Evolutionary conservation across 305 asterid genomes (phyloP).

Genomic region (Fraxinus ornus): DNA sequence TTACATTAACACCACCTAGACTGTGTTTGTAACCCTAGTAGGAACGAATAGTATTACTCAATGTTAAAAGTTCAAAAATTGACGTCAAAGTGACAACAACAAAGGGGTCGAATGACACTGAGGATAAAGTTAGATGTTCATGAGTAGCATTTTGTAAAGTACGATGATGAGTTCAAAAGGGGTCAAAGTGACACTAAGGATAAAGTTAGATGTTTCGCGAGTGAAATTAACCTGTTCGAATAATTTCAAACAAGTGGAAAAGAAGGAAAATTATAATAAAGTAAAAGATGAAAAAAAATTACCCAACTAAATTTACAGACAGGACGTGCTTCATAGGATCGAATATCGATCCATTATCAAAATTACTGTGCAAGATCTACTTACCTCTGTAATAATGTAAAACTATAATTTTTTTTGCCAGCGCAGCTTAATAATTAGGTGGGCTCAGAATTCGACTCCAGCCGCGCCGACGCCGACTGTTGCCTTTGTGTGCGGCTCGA

Average conservation of each 20-base stretch:
- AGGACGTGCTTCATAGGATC: not conserved
- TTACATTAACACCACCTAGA: too few relatives aligned
- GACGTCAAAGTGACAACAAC: not conserved
- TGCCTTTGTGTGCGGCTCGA: constrained; percentile 66
- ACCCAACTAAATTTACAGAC: constrained; percentile 35
- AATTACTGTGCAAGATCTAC: not conserved
- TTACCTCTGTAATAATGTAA: not conserved
- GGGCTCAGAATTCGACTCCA: constrained; percentile 71
- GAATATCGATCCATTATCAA: not conserved
- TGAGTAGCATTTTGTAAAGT: not conserved
- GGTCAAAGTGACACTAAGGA: not conserved
- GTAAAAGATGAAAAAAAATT: not conserved
- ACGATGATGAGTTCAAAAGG: not conserved
- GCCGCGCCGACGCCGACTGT: constrained; percentile 59
- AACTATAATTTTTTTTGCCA: constrained; percentile 22
- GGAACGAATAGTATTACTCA: too few relatives aligned
- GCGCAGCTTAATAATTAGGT: constrained; percentile 31
- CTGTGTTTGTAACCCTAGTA: too few relatives aligned
- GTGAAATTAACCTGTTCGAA: not conserved
- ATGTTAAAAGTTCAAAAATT: not conserved
- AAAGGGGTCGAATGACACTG: not conserved
- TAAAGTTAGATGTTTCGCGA: not conserved
- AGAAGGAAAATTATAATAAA: not conserved
- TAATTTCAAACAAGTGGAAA: not conserved
- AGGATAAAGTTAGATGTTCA: too few relatives aligned